Percentiles rank a stretch among this genome's conserved stretches.
These are phyloP conservation scores for Clonostachys rhizophaga DNA, from an alignment of 2,329 filamentous ascomycete species.

Conservation along the genomic window DNA sequence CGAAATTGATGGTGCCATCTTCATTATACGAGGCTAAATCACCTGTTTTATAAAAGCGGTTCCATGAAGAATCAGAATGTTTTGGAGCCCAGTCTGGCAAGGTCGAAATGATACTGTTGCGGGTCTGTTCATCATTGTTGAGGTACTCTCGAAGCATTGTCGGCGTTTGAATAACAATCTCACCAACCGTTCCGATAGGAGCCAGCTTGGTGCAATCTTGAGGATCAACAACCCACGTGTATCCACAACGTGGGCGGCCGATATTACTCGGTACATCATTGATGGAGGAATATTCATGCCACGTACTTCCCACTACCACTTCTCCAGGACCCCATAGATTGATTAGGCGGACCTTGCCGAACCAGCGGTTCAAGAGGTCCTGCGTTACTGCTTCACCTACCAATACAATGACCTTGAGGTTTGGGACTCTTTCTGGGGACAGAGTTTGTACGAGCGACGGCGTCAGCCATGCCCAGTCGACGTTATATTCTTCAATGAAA, in stretches of 20 bases:
- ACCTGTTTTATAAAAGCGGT: conserved; percentile 7
- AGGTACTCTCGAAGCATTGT: conserved; percentile 40
- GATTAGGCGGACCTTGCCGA: conserved; percentile 2
- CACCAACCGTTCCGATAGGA: conserved; percentile 14
- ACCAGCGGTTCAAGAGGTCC: conserved; percentile 5
- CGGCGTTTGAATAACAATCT: conserved; percentile 23
- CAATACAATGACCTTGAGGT: conserved; percentile 2
- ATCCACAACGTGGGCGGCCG: conserved; percentile 1
- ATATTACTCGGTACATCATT: not conserved
- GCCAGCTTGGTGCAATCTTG: conserved; percentile 7
- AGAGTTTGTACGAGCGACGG: conserved; percentile 1
- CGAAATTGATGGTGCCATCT: conserved; percentile 7
- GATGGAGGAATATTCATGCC: conserved; percentile 1
- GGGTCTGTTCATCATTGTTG: conserved; percentile 21
- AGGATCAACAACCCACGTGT: conserved; percentile 9
- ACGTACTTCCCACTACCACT: conserved; percentile 1
- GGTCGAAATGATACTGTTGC: conserved; percentile 1
- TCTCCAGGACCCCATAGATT: conserved; percentile 6
- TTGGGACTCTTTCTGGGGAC: not conserved
- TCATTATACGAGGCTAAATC: conserved; percentile 7
- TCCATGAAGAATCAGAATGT: not conserved
- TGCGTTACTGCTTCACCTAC: conserved; percentile 4
- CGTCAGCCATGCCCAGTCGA: conserved; percentile 10
- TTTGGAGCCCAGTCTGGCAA: not conserved
- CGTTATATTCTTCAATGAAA: conserved; percentile 7